Base-by-base conservation (phyloP, 2,329 filamentous ascomycete species). In the Cytospora piceae region DNA sequence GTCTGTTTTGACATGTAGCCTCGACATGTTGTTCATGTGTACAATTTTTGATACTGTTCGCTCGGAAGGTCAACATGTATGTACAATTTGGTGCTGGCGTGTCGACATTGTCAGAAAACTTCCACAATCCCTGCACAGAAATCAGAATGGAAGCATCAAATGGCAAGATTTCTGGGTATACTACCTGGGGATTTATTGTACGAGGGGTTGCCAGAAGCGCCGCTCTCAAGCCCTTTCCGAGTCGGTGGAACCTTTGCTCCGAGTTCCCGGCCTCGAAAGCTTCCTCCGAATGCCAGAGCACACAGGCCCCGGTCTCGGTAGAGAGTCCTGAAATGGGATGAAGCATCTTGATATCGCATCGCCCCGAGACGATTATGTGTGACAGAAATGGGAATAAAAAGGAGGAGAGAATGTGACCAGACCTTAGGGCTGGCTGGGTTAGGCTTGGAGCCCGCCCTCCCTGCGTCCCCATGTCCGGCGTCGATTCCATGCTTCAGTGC, bases 91-190 rank as follows among this genome's bases (percentile, higher is more conserved):
- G 53, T 62, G 58, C 58, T 62, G 53, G 53, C 42, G 32, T 60
- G 56, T 59, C 62, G 46, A 54, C 53, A 60, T 29, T n/a, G 49
- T 20, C 51, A 52, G n/a, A 27, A 57, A 60, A 54, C 68, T 71
- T 70, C 71, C 57, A 67, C 55, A 17, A 72, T 66, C 71, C 71
- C 71, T 72, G 71, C 69, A 66, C 70, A 55, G 71, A 73, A 73
- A 64, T 54, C n/a, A 34, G 51, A 49, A 59, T 63, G 58, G 59
- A 65, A 65, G 63, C 56, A 31, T 46, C 39, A n/a, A 55, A 22
- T 14, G 32, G 27, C 37, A 46, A 27, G 59, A 69, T 67, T 46
- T 63, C 55, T 53, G n/a, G 34, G 39, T 24, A 57, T 11, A 20
- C 39, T 39, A 32, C 56, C 37, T 53, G 24, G 29, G 42, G n/a